Percentiles rank a stretch among this genome's conserved stretches.
These are phyloP conservation scores for Penicillium janthinellum DNA, from an alignment of 2,329 filamentous ascomycete species.

Conservation along the genomic window DNA sequence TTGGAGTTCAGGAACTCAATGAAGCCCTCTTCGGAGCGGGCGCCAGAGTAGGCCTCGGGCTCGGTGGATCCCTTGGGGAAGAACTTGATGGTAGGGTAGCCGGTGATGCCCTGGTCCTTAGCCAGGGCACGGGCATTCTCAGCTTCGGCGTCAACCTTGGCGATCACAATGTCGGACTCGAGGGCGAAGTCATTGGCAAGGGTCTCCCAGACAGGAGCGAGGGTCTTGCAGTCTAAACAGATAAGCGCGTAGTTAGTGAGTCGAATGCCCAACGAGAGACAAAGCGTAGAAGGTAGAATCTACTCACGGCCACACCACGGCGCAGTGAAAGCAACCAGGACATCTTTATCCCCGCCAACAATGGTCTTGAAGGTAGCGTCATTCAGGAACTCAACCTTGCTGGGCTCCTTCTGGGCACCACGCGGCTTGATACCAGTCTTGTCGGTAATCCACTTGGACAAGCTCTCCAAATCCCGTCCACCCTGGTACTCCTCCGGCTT, in stretches of 20 bases:
- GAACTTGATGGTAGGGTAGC: slow-evolving; percentile 97
- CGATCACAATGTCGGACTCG: slow-evolving; percentile 79
- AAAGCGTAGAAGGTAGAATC: background rate
- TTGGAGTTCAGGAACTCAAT: slow-evolving; percentile 84
- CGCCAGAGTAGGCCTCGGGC: slow-evolving; percentile 70
- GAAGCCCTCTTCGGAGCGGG: slow-evolving; percentile 74
- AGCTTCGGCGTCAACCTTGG: slow-evolving; percentile 93
- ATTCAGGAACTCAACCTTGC: slow-evolving; percentile 75
- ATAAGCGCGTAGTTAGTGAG: background rate
- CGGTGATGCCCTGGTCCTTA: slow-evolving; percentile 73
- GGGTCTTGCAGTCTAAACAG: slow-evolving; percentile 86
- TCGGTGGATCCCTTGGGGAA: slow-evolving; percentile 83
- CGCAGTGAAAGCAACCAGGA: slow-evolving; percentile 94
- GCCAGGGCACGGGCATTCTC: slow-evolving; percentile 80
- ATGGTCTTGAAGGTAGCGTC: slow-evolving; percentile 75
- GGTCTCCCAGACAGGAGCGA: slow-evolving; percentile 88
- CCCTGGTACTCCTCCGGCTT: slow-evolving; percentile 82
- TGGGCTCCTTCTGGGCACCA: slow-evolving; percentile 63
- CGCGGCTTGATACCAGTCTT: slow-evolving; percentile 85
- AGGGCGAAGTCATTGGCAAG: slow-evolving; percentile 77
- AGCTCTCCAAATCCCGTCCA: slow-evolving; percentile 82
- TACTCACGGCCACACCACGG: slow-evolving; percentile 97
- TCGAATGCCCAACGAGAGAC: background rate
- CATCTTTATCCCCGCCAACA: slow-evolving; percentile 83
- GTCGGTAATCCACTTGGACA: slow-evolving; percentile 77